Conservation (phyloP, 306 rosid species). For the Prunus armeniaca region DNA sequence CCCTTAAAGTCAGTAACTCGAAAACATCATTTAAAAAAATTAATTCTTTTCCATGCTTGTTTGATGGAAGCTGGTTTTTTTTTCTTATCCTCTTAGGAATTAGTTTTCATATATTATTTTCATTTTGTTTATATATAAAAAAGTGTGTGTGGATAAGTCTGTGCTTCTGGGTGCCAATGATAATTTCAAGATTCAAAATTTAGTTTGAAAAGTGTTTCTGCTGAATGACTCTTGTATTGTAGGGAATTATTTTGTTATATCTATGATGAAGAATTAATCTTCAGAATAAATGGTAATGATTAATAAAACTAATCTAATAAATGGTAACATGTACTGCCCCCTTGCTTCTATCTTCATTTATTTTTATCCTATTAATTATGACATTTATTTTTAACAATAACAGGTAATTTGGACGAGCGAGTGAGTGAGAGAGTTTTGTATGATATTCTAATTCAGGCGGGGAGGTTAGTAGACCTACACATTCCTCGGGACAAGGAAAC, state of each 20-base stretch:
- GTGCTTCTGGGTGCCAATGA: not conserved
- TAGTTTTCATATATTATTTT: not conserved
- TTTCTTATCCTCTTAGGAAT: not conserved
- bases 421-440: constrained; percentile 82
- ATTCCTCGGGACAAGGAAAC: constrained; percentile 87
- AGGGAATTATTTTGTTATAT: not conserved
- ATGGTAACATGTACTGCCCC: not conserved
- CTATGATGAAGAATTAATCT: not conserved
- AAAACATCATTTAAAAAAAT: not conserved
- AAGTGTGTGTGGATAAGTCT: not conserved
- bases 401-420: constrained; percentile 93
- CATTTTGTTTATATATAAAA: no score
- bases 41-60: no score
- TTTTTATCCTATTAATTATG: not conserved
- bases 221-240: not conserved
- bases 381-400: constrained; percentile 33
- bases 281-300: not conserved
- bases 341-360: not conserved
- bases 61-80: no score
- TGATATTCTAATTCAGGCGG: constrained; percentile 84
- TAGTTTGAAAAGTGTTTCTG: not conserved
- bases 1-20: not conserved
- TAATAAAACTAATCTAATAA: not conserved
- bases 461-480: constrained; percentile 75
- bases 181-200: not conserved